These are phyloP conservation scores for Lunularia cruciata DNA, from an alignment of 225 moss, liverwort and hornwort genomes.

Conservation along the genomic window DNA sequence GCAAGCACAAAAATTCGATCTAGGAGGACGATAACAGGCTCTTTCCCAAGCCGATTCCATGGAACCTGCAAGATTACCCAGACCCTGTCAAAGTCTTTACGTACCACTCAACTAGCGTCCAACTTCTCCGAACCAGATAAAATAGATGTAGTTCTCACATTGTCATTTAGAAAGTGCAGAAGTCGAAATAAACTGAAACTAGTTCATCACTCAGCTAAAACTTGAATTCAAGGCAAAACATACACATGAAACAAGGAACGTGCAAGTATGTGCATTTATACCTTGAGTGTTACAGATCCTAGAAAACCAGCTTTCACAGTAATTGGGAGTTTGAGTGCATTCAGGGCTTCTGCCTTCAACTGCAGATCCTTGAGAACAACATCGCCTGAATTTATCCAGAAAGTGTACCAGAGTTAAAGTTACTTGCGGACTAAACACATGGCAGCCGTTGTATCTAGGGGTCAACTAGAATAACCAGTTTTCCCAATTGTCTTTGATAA, in stretches of 20 bases:
- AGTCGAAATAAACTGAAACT: too few species aligned
- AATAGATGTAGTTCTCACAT: too few species aligned
- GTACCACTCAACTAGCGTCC: too few species aligned
- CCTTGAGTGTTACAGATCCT: slow-evolving; percentile 98
- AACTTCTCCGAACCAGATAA: too few species aligned
- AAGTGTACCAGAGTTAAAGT: too few species aligned
- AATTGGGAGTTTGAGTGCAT: slow-evolving; percentile 88
- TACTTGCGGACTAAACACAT: too few species aligned
- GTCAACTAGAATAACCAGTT: too few species aligned
- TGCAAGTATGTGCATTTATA: slow-evolving; percentile 15
- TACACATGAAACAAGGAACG: not conserved
- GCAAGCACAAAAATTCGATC: slow-evolving; percentile 96
- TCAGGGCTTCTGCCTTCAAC: slow-evolving; percentile 95
- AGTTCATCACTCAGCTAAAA: too few species aligned
- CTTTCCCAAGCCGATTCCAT: slow-evolving; percentile 93
- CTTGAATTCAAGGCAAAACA: not conserved
- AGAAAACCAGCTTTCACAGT: slow-evolving; percentile 96
- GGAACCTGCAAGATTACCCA: slow-evolving; percentile 62
- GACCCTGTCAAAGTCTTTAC: not conserved
- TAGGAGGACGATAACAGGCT: slow-evolving; percentile 93
- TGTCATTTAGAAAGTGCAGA: too few species aligned
- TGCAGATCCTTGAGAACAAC: slow-evolving; percentile 97
- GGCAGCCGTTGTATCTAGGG: too few species aligned
- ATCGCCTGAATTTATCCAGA: slow-evolving; percentile 60
- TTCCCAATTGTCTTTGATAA: too few species aligned